These are phyloP conservation scores for Botrytis pseudocinerea DNA, from an alignment of 2,329 filamentous ascomycete genomes.

Conservation along the genomic window DNA sequence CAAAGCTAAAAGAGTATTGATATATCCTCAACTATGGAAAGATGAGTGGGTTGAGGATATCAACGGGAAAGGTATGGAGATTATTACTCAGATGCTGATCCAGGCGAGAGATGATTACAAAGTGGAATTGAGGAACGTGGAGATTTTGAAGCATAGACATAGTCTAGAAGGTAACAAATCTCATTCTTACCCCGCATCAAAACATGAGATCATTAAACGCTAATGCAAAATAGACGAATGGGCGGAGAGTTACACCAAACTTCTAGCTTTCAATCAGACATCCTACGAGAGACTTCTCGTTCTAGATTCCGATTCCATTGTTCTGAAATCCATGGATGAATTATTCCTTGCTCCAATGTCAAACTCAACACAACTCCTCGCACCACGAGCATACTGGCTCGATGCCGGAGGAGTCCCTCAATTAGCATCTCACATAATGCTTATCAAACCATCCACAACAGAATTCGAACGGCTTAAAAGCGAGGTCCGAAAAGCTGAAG, in stretches of 20 bases:
- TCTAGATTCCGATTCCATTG: constrained; percentile 34
- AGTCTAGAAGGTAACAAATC: constrained; percentile 43
- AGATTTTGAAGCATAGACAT: constrained; percentile 44
- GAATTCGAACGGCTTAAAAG: constrained; percentile 47
- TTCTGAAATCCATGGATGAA: constrained; percentile 55
- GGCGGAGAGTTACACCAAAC: constrained; percentile 59
- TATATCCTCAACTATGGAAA: constrained; percentile 45
- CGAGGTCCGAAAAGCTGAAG: constrained; percentile 31
- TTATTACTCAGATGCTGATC: constrained; percentile 42
- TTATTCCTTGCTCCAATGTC: constrained; percentile 57
- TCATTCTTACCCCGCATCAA: neutral
- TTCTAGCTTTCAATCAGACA: constrained; percentile 67
- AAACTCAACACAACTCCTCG: constrained; percentile 47
- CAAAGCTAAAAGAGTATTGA: constrained; percentile 48
- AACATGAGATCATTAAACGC: neutral
- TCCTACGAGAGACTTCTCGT: constrained; percentile 49
- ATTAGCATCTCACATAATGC: constrained; percentile 57
- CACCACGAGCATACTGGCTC: constrained; percentile 63
- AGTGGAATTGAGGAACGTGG: constrained; percentile 48
- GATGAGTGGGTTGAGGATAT: constrained; percentile 40
- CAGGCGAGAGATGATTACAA: constrained; percentile 47
- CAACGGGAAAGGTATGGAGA: constrained; percentile 39
- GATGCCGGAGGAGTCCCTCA: constrained; percentile 45
- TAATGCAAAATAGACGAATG: constrained; percentile 27
- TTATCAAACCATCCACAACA: constrained; percentile 55